Percentiles rank a stretch among this genome's conserved stretches.
Conservation (phyloP, 23 red algal genomes). For the Gracilariopsis chorda region DNA sequence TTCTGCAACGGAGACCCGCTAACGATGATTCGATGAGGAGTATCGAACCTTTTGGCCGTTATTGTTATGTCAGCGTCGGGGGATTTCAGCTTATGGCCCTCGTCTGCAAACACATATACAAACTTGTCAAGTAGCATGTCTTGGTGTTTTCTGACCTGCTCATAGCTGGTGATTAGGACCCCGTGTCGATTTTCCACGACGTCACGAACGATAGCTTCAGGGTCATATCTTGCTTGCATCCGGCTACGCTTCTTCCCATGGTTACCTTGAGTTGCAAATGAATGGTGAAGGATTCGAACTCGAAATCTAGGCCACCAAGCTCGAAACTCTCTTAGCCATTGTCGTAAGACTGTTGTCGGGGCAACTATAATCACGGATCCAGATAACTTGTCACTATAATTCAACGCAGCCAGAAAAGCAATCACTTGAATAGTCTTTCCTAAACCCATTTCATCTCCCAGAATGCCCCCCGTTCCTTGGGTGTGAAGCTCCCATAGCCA, state of each 20-base stretch:
- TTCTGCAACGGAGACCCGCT: slow-evolving; percentile 97
- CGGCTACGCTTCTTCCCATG: background rate
- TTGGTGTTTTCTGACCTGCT: slow-evolving; percentile 73
- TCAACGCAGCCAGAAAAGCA: slow-evolving; percentile 84
- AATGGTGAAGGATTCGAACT: slow-evolving; percentile 73
- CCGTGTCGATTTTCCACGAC: slow-evolving; percentile 19
- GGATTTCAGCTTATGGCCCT: slow-evolving; percentile 95
- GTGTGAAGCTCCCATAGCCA: slow-evolving; percentile 94
- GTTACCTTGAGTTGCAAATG: background rate
- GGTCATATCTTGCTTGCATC: slow-evolving; percentile 7
- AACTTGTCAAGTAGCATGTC: slow-evolving; percentile 51
- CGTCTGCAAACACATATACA: slow-evolving; percentile 94
- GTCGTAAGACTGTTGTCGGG: slow-evolving; percentile 84
- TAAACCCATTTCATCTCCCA: slow-evolving; percentile 96
- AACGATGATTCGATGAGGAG: slow-evolving; percentile 91
- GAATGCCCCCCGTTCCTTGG: slow-evolving; percentile 88
- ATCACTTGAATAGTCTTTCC: slow-evolving; percentile 82
- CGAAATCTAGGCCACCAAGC: slow-evolving; percentile 82
- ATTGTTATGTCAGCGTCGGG: slow-evolving; percentile 95
- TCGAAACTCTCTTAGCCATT: slow-evolving; percentile 94
- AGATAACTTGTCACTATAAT: slow-evolving; percentile 73
- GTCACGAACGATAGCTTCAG: slow-evolving; percentile 29
- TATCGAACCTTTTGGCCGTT: slow-evolving; percentile 86
- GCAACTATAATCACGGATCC: slow-evolving; percentile 74
- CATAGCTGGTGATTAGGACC: slow-evolving; percentile 93